Conservation (phyloP, 345 rosid species). For the Adansonia digitata region DNA sequence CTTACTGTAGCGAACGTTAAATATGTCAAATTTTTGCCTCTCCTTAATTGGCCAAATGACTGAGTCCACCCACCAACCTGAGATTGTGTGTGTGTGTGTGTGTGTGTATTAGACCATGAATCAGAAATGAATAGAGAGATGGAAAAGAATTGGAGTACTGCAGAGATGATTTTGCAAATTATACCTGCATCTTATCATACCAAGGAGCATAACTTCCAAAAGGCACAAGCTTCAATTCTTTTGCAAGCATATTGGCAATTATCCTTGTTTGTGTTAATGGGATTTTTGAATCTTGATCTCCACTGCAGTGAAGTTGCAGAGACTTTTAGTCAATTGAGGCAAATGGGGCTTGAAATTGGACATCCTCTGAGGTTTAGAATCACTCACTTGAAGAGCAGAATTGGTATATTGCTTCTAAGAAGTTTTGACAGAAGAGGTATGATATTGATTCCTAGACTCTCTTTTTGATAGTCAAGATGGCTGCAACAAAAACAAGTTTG, state of each 20-base stretch:
- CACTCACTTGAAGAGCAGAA: constrained; percentile 1
- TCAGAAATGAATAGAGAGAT: not conserved
- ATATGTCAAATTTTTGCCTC: not conserved
- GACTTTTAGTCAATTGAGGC: not conserved
- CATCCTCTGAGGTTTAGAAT: not conserved
- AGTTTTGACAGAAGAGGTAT: constrained; percentile 3
- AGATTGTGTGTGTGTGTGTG: too few relatives aligned
- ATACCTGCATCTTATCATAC: not conserved
- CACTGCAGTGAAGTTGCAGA: not conserved
- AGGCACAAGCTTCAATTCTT: not conserved
- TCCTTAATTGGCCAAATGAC: not conserved
- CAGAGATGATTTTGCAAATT: not conserved
- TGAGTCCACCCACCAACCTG: constrained; percentile 7
- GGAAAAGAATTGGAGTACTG: not conserved
- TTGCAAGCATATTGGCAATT: not conserved
- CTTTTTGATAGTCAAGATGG: not conserved
- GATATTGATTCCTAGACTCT: not conserved
- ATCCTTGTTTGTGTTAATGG: constrained; percentile 7
- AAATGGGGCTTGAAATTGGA: not conserved
- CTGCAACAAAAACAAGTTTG: not conserved
- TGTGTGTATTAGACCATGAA: not conserved
- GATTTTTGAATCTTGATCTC: constrained; percentile 7
- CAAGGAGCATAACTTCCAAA: not conserved
- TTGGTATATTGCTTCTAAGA: not conserved
- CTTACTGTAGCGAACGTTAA: not conserved